Percentiles rank a stretch among this genome's conserved stretches.
Conservation (phyloP, 495 filamentous ascomycete species). For the Articulospora tetracladia region DNA sequence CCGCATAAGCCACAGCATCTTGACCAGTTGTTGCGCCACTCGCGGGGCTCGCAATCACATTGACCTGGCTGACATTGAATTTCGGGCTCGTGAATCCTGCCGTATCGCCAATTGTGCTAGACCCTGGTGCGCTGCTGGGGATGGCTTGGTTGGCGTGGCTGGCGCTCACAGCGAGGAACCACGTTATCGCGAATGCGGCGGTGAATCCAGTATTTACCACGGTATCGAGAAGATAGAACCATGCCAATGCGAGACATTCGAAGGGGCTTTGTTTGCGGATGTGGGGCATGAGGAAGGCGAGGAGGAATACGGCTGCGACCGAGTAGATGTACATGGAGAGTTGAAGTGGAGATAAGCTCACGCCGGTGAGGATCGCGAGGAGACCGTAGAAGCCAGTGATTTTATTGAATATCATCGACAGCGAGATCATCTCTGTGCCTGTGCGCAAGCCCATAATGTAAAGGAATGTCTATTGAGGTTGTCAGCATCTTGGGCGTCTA, state of each 20-base stretch:
- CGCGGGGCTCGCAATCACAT: conserved; percentile 42
- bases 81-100: conserved; percentile 67
- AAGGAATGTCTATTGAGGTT: conserved; percentile 50
- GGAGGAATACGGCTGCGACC: conserved; percentile 57
- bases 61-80: conserved; percentile 54
- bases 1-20: conserved; percentile 47
- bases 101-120: conserved; percentile 54
- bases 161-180: conserved; percentile 71
- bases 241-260: conserved; percentile 66
- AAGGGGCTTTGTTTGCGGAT: conserved; percentile 66
- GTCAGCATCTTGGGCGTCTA: conserved; percentile 2
- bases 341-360: conserved; percentile 56
- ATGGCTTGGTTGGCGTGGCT: conserved; percentile 28
- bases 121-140: conserved; percentile 34
- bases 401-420: conserved; percentile 83
- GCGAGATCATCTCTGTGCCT: conserved; percentile 74
- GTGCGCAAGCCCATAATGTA: conserved; percentile 81
- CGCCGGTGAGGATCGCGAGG: conserved; percentile 77
- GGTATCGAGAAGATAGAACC: conserved; percentile 76
- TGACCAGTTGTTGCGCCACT: conserved; percentile 39
- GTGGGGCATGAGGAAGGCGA: conserved; percentile 61
- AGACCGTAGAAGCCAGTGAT: conserved; percentile 83
- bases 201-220: conserved; percentile 76
- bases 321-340: conserved; percentile 83
- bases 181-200: conserved; percentile 70